These are phyloP conservation scores for Ceratocystis smalleyi DNA, from an alignment of 2,329 filamentous ascomycete genomes.

Conservation along the genomic window DNA sequence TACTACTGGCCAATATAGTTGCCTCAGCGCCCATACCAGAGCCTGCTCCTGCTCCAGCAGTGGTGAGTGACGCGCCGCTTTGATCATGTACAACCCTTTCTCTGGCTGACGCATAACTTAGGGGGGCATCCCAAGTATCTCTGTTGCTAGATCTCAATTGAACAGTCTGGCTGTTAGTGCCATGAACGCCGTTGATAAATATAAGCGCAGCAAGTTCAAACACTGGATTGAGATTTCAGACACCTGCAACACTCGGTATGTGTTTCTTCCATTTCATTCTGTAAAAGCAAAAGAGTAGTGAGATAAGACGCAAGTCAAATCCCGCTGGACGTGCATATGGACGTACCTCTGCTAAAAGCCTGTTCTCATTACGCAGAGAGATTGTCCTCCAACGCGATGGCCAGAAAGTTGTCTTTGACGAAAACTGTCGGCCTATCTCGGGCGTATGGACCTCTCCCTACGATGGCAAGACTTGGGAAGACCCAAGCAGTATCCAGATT, in stretches of 20 bases:
- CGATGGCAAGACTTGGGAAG: slow-evolving; percentile 56
- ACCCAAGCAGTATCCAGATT: slow-evolving; percentile 57
- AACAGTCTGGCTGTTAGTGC: slow-evolving; percentile 41
- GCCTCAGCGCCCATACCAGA: slow-evolving; percentile 21
- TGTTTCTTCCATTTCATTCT: background rate
- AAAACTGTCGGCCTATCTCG: slow-evolving; percentile 45
- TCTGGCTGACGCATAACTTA: slow-evolving; percentile 19
- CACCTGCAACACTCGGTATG: slow-evolving; percentile 50
- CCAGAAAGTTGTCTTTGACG: slow-evolving; percentile 40
- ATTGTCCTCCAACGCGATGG: slow-evolving; percentile 62
- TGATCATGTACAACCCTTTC: background rate
- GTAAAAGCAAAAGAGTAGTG: too few relatives aligned
- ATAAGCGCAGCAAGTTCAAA: slow-evolving; percentile 53
- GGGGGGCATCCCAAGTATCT: slow-evolving; percentile 46
- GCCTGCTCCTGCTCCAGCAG: slow-evolving; percentile 21
- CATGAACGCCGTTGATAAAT: slow-evolving; percentile 38
- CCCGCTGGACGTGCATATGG: background rate
- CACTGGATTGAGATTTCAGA: slow-evolving; percentile 54
- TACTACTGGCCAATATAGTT: slow-evolving; percentile 21
- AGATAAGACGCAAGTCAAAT: background rate
- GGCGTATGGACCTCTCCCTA: slow-evolving; percentile 60
- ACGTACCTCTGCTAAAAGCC: background rate
- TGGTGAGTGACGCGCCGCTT: background rate
- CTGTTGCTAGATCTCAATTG: slow-evolving; percentile 43
- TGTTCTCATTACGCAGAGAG: slow-evolving; percentile 30